These are phyloP conservation scores for Mycogone perniciosa DNA, from an alignment of 2,329 filamentous ascomycete genomes.

Conservation along the genomic window DNA sequence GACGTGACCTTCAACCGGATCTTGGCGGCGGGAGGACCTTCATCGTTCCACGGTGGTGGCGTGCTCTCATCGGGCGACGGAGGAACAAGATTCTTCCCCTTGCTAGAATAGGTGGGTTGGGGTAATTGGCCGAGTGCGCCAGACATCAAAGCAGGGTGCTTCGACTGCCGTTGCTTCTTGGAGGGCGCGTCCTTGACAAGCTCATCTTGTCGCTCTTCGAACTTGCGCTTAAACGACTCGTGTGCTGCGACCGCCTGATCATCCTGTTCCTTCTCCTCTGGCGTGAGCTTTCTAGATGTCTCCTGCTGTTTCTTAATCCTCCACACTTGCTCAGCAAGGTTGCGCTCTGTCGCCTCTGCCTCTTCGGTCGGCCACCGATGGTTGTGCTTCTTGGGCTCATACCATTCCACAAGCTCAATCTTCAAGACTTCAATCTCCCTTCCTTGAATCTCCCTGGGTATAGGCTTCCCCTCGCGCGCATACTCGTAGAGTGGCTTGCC, in stretches of 20 bases:
- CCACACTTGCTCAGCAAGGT: conserved; percentile 67
- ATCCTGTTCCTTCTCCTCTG: conserved; percentile 50
- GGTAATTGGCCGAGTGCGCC: conserved; percentile 49
- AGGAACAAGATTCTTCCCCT: conserved; percentile 50
- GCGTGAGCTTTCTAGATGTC: conserved; percentile 41
- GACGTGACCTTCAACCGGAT: conserved; percentile 90
- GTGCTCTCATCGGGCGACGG: conserved; percentile 39
- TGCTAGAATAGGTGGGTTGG: conserved; percentile 32
- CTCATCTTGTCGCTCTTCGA: conserved; percentile 51
- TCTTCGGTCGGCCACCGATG: conserved; percentile 76
- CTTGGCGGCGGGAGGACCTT: conserved; percentile 68
- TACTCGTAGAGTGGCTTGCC: conserved; percentile 96
- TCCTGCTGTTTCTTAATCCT: conserved; percentile 53
- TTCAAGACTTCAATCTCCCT: conserved; percentile 71
- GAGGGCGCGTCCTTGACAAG: conserved; percentile 46
- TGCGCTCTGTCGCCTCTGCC: conserved; percentile 67
- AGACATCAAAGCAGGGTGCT: conserved; percentile 47
- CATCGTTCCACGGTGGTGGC: conserved; percentile 51
- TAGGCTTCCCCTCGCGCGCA: conserved; percentile 78
- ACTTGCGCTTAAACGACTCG: conserved; percentile 51
- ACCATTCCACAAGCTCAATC: conserved; percentile 78
- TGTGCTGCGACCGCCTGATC: conserved; percentile 49
- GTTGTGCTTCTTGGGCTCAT: conserved; percentile 72
- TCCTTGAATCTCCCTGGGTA: conserved; percentile 78
- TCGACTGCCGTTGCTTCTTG: conserved; percentile 26